Evolutionary conservation across 257 asterid species (phyloP).

Genomic region (Thymus quinquecostatus): DNA sequence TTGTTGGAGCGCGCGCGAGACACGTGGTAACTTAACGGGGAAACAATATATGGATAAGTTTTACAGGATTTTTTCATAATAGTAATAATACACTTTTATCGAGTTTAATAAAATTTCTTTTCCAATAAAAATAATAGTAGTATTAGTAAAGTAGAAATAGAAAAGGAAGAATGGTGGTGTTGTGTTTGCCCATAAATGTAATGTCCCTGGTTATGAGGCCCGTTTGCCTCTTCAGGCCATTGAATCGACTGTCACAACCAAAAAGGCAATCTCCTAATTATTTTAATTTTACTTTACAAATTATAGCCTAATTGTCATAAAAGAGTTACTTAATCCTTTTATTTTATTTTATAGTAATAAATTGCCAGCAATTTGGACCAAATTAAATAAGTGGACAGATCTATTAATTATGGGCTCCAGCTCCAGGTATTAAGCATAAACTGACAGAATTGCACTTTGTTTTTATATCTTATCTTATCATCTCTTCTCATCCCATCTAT

Average conservation of each 20-base stretch:
- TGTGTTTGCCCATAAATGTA: not conserved
- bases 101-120: no score
- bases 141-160: no score
- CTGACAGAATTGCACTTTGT: not conserved
- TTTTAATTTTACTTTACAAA: no score
- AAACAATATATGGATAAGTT: not conserved
- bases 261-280: no score
- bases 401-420: constrained; percentile 9
- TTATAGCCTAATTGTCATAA: no score
- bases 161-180: not conserved
- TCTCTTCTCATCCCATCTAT: not conserved
- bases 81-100: no score
- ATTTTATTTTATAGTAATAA: no score
- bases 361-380: not conserved
- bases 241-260: no score
- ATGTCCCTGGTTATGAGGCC: not conserved
- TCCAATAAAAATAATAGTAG: no score
- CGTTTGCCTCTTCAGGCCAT: no score
- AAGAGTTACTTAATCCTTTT: no score
- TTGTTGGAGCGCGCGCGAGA: not conserved
- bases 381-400: not conserved
- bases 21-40: not conserved
- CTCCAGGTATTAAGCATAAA: not conserved
- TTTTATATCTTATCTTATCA: no score
- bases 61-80: not conserved